Evolutionary conservation across 208 protist genomes (phyloP).

Genomic region (Herpetomonas samuelpessoai): DNA sequence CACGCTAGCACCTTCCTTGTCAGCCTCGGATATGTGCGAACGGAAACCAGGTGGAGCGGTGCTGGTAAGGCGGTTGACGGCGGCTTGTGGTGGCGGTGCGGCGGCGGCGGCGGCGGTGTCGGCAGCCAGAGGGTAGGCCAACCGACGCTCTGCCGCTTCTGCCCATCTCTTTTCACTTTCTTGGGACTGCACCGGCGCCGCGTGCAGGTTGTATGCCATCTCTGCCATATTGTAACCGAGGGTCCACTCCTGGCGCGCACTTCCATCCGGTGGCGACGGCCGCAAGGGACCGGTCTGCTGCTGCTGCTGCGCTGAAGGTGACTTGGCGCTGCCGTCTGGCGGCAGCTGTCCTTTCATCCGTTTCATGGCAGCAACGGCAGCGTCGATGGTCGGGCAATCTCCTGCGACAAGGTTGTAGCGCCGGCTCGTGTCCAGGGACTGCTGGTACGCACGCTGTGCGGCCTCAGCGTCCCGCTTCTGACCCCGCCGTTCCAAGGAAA

Average conservation of each 20-base stretch:
- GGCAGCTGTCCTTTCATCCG: slow-evolving; percentile 18
- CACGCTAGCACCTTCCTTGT: too few relatives aligned
- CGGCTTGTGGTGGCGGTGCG: neutral
- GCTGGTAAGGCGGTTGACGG: neutral
- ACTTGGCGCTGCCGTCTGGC: neutral
- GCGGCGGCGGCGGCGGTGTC: neutral
- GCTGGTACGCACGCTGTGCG: slow-evolving; percentile 51
- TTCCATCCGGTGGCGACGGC: too few relatives aligned
- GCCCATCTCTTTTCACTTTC: neutral
- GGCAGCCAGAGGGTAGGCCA: too few relatives aligned
- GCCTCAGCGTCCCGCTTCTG: slow-evolving; percentile 25
- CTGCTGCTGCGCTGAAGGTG: neutral
- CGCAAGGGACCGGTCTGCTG: neutral
- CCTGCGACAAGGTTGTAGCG: slow-evolving; percentile 52
- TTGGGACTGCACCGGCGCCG: neutral
- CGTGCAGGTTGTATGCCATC: neutral
- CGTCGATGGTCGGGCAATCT: slow-evolving; percentile 59
- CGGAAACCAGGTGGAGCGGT: neutral
- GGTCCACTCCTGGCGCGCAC: too few relatives aligned
- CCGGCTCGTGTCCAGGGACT: slow-evolving; percentile 43
- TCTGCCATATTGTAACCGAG: neutral
- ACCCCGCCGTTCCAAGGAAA: slow-evolving; percentile 67
- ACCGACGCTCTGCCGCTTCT: neutral
- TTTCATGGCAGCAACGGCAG: slow-evolving; percentile 51
- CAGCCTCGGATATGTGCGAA: too few relatives aligned